Base-by-base conservation (phyloP, 108 stramenopile species). In the Parietichytrium sp. region DNA sequence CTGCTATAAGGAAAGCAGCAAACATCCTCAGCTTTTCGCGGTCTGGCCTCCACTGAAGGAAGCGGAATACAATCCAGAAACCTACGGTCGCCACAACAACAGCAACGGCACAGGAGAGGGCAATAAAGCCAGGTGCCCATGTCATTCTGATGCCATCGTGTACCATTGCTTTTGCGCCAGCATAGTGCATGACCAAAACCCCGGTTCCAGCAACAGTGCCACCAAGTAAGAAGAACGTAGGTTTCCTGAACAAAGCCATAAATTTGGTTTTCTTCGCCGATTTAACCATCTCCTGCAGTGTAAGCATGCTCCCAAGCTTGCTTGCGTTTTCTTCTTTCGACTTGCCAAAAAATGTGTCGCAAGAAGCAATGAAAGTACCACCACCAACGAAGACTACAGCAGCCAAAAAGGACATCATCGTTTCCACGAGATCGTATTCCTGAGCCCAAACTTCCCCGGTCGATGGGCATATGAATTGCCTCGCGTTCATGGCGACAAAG, bases 1-100 rank as follows among this genome's bases (percentile, higher is more conserved):
- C 6, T 6, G 61, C 61, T 45, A 72, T 72, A n/a, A 72, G 38
- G 42, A 72, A 13, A 23, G 61, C 61, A 25, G 38, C 45, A n/a
- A 33, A 33, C 20, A 72, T 45, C 6, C 61, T 16, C 13, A 72
- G 36, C 0, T 10, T 0, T 42, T 72, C 61, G 0, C 38, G 45
- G 61, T 72, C 45, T 7, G 61, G 61, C 6, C 33, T 7, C 61
- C 61, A 72, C 20, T 72, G 61, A 6, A 72, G 61, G 16, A 72
- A 25, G 8, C 61, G 61, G 45, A 72, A 72, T n/a, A 72, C 61
- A 38, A 72, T 72, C 61, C 61, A 72, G 25, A 72, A 72, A 23
- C 61, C 61, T 10, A 20, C 61, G 6, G 61, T 18, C 16, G 61
- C 61, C 13, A 72, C 61, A 45, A 42, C 3, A 12, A 27, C 61